Percentiles rank a stretch among this genome's conserved stretches.
These are phyloP conservation scores for Huntiella bhutanensis DNA, from an alignment of 2,329 filamentous ascomycete genomes.

Conservation along the genomic window DNA sequence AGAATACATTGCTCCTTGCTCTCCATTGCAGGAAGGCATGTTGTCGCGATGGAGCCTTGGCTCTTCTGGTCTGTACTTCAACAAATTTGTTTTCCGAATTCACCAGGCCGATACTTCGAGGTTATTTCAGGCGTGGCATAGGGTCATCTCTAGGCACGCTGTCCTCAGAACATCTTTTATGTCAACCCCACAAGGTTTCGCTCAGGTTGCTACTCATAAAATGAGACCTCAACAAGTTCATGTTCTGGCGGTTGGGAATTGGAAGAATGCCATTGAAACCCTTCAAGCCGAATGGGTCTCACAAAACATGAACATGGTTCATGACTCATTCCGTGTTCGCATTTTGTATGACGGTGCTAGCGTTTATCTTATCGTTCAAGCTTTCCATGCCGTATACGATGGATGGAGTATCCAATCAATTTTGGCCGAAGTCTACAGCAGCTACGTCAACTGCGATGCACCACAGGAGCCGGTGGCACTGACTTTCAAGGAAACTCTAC, in stretches of 20 bases:
- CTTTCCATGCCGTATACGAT: constrained; percentile 81
- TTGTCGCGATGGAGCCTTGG: constrained; percentile 46
- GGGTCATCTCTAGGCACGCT: constrained; percentile 31
- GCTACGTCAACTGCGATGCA: background rate
- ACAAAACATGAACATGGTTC: constrained; percentile 29
- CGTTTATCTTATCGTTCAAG: constrained; percentile 37
- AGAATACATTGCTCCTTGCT: constrained; percentile 64
- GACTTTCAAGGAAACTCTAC: constrained; percentile 45
- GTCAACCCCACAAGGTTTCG: constrained; percentile 52
- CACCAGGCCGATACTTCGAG: constrained; percentile 23
- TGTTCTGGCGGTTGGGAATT: too few relatives aligned
- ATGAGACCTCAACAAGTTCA: constrained; percentile 10
- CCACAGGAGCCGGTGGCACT: background rate
- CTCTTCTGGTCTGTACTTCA: constrained; percentile 48
- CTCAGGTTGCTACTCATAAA: constrained; percentile 46
- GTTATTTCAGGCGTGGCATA: constrained; percentile 39
- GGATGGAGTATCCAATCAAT: constrained; percentile 58
- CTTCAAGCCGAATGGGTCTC: constrained; percentile 31
- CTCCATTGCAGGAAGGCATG: constrained; percentile 72
- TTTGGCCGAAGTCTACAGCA: constrained; percentile 21
- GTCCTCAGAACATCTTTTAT: constrained; percentile 59
- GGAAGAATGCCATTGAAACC: constrained; percentile 25
- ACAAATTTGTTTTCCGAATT: constrained; percentile 47
- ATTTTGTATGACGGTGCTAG: constrained; percentile 17
- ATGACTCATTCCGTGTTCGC: constrained; percentile 32